Evolutionary conservation across 202 grass and related monocot genomes (phyloP), one percentile per base, ranked within the genome.

Genomic region (Panicum virgatum): DNA sequence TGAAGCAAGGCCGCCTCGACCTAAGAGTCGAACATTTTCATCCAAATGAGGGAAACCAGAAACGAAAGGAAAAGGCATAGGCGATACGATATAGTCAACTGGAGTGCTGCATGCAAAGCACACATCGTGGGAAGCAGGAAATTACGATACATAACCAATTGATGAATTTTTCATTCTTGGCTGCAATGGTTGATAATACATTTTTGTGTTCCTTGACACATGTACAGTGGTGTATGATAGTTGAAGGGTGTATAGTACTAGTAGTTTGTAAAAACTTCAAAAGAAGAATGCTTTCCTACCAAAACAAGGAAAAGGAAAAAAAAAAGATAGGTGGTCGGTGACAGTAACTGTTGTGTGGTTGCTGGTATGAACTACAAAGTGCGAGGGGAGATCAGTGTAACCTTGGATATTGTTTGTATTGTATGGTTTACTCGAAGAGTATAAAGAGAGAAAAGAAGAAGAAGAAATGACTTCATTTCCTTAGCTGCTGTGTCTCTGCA

Each of bases 191-290:
- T 69, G 50, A 57, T 76, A 42, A 43, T 84, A 69, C 82, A 84
- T 68, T 64, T 78, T 84, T 78, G 62, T 76, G 66, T 71, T 64
- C 34, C 53, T 79, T 52, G 16, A 85, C 34, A 54, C 75, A 85
- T 85, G 83, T 85, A 85, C 66, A 85, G 83, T 63, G 83, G 66
- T 79, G 65, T 81, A 51, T 72, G 43, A 61, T 85, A 62, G 74
- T 72, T 62, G 52, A 81, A 81, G 51, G 52, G 40, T 83, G 82
- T 84, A 84, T 67, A 84, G 82, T 84, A 58, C 19, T 68, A 50
- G 39, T 76, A 69, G 73, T 69, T 32, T 78, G 66, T 77, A 46
- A 77, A 39, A 77, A 20, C 53, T 51, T 78, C 9, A 22, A 76
- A 53, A 69, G 23, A 14, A n/a, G 61, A 64, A 54, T 5, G 2